Evolutionary conservation across 495 filamentous ascomycete species (phyloP).

Genomic region (Tuber borchii): DNA sequence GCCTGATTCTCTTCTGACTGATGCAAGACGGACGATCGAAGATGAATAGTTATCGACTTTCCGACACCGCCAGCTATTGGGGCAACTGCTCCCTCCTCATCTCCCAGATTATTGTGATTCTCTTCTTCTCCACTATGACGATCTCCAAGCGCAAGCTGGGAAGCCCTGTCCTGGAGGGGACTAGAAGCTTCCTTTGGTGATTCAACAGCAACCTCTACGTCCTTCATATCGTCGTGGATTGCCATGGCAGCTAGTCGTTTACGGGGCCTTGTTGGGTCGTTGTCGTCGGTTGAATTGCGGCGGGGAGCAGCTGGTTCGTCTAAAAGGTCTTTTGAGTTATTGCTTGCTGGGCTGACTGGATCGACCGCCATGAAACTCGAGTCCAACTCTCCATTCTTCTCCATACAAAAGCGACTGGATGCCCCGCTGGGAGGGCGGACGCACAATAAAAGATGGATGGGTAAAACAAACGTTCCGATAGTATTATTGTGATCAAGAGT

Average conservation of each 20-base stretch:
- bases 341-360: constrained; percentile 39
- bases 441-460: constrained; percentile 20
- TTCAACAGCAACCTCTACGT: constrained; percentile 23
- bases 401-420: constrained; percentile 39
- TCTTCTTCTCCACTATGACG: constrained; percentile 26
- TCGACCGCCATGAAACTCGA: constrained; percentile 41
- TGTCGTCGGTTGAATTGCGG: constrained; percentile 43
- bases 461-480: constrained; percentile 1
- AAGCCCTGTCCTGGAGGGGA: constrained; percentile 18
- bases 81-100: constrained; percentile 20
- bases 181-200: background rate
- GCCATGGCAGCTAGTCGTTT: constrained; percentile 42
- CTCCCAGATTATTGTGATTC: constrained; percentile 24
- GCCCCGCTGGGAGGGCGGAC: constrained; percentile 36
- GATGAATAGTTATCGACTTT: constrained; percentile 35
- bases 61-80: constrained; percentile 20
- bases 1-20: constrained; percentile 14
- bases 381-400: constrained; percentile 41
- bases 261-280: constrained; percentile 38
- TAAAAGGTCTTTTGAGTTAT: constrained; percentile 41
- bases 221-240: constrained; percentile 36
- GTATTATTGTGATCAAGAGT: background rate
- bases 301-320: constrained; percentile 41
- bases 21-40: constrained; percentile 24
- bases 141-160: constrained; percentile 22